phyloP scores from a whole-genome alignment of 805 yeast genomes.

The Teunomyces barrocoloradensis region DNA sequence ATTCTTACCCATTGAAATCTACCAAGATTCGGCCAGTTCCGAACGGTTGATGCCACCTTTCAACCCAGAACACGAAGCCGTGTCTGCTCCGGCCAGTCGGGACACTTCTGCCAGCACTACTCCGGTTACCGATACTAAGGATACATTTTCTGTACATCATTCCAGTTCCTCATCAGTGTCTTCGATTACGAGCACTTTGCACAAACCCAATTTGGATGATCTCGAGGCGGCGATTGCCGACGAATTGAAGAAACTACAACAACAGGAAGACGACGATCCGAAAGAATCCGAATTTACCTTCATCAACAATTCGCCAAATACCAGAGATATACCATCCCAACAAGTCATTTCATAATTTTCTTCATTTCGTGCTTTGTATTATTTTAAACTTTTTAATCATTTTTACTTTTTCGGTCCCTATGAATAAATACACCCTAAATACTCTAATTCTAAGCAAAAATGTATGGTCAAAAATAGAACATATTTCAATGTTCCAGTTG shows the following conservation, averaged over 20 bases:
- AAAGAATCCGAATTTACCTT: background rate
- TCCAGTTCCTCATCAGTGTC: constrained; percentile 17
- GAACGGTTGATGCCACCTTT: constrained; percentile 6
- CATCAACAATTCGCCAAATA: background rate
- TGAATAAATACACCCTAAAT: background rate
- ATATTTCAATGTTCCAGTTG: too few relatives aligned
- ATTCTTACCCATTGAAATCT: constrained; percentile 10
- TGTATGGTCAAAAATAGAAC: too few relatives aligned
- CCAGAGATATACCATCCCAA: background rate
- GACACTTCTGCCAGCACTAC: background rate
- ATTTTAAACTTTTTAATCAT: background rate
- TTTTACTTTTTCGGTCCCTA: background rate
- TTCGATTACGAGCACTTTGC: constrained; percentile 19
- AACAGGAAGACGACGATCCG: background rate
- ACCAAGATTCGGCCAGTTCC: background rate
- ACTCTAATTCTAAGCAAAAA: too few relatives aligned
- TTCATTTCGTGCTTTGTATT: background rate
- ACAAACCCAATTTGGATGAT: background rate
- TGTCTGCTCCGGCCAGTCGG: background rate
- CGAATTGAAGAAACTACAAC: background rate
- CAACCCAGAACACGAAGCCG: background rate
- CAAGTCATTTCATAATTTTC: background rate
- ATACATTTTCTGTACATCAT: background rate
- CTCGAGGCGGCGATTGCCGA: background rate
- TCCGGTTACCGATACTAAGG: background rate